A percentile compares a stretch with the other conserved stretches of the same genome.
These are phyloP conservation scores for Polygonum maritimum DNA, from an alignment of 148 eudicot species.

Conservation along the genomic window DNA sequence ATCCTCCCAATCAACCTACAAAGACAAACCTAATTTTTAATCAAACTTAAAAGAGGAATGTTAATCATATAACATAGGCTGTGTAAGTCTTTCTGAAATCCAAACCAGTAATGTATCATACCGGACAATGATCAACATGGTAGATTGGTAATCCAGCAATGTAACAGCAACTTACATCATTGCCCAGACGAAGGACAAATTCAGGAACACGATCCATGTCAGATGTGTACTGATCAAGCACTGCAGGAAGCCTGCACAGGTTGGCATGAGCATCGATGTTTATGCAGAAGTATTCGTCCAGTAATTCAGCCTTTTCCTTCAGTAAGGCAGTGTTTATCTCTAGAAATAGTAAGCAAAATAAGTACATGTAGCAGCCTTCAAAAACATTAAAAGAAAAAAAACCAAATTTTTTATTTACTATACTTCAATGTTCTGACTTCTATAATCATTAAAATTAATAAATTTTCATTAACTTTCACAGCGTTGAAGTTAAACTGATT, in stretches of 20 bases:
- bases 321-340: slow-evolving; percentile 77
- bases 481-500: not conserved
- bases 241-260: slow-evolving; percentile 79
- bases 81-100: not conserved
- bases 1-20: slow-evolving; percentile 87
- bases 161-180: slow-evolving; percentile 56
- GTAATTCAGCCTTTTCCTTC: slow-evolving; percentile 68
- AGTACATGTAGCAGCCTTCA: not conserved
- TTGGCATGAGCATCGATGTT: slow-evolving; percentile 60
- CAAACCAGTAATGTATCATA: not conserved
- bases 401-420: not conserved
- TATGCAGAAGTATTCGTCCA: slow-evolving; percentile 83
- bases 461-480: not conserved
- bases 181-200: slow-evolving; percentile 79
- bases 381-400: not conserved
- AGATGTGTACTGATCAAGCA: slow-evolving; percentile 96
- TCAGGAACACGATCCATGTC: slow-evolving; percentile 96
- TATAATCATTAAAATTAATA: not conserved
- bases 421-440: not conserved
- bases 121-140: not conserved
- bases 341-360: not conserved
- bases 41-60: not conserved
- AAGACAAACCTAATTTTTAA: slow-evolving; percentile 11
- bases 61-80: not conserved
- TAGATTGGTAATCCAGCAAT: not conserved